Conservation (phyloP, 441 rosid species). For the Mallotus japonicus region DNA sequence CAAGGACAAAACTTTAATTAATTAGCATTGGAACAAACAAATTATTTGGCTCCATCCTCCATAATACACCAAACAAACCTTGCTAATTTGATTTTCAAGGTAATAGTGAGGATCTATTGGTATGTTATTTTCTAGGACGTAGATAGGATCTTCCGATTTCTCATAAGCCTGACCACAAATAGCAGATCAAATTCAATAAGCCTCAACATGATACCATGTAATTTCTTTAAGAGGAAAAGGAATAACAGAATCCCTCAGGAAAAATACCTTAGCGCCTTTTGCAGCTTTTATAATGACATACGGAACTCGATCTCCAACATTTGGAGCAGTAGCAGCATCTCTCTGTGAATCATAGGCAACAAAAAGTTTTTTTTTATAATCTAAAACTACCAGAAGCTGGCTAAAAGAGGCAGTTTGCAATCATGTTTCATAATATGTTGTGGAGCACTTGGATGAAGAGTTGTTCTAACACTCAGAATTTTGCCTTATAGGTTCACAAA, state of each 20-base stretch:
- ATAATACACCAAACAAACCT: slow-evolving; percentile 47
- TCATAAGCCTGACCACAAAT: slow-evolving; percentile 78
- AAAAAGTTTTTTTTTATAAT: slow-evolving; percentile 18
- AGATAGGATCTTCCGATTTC: slow-evolving; percentile 95
- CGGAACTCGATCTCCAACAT: slow-evolving; percentile 98
- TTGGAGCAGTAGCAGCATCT: slow-evolving; percentile 98
- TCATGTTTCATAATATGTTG: neutral
- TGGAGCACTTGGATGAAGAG: neutral
- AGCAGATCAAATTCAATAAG: slow-evolving; percentile 15
- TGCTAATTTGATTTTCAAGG: slow-evolving; percentile 93
- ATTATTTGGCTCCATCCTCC: slow-evolving; percentile 7
- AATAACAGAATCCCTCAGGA: slow-evolving; percentile 12
- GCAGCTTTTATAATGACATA: slow-evolving; percentile 91
- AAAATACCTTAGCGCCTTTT: slow-evolving; percentile 91
- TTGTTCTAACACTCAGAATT: neutral
- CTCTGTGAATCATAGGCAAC: slow-evolving; percentile 52
- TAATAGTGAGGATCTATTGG: slow-evolving; percentile 94
- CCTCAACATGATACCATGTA: neutral
- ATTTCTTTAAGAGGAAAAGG: neutral
- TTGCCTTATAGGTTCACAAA: neutral
- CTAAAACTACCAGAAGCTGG: slow-evolving; percentile 20
- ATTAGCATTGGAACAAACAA: slow-evolving; percentile 10
- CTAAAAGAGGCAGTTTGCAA: neutral
- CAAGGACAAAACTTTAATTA: slow-evolving; percentile 23
- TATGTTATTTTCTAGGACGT: slow-evolving; percentile 85